Percentiles rank a stretch among this genome's conserved stretches.
These are phyloP conservation scores for Globisporangium radiosum DNA, from an alignment of 352 stramenopile genomes.

Conservation along the genomic window DNA sequence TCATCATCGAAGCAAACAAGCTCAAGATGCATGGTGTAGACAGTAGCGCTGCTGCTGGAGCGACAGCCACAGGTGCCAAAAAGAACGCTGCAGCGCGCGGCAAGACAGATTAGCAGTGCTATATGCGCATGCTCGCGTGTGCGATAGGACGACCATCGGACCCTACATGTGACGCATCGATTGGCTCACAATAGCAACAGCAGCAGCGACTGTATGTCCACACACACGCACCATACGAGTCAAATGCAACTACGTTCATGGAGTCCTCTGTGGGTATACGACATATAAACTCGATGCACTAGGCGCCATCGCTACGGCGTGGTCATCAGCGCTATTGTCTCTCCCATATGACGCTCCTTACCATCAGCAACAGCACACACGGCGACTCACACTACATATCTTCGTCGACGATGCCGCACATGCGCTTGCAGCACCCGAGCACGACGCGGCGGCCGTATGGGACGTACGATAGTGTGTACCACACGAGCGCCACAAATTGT, in stretches of 20 bases:
- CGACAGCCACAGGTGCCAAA: constrained; percentile 1
- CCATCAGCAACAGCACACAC: no score
- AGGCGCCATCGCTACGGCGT: no score
- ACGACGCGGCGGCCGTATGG: constrained; percentile 78
- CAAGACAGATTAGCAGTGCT: constrained; percentile 47
- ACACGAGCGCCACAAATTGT: constrained; percentile 76
- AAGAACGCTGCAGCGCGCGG: constrained; percentile 17
- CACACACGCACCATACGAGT: no score
- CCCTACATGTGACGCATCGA: no score
- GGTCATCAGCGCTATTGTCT: no score
- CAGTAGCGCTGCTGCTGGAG: not conserved
- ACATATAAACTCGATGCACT: no score
- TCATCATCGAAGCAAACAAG: constrained; percentile 69
- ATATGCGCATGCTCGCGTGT: not conserved
- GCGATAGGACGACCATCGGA: no score
- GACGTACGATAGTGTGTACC: constrained; percentile 87
- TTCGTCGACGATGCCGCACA: constrained; percentile 41
- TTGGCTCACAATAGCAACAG: no score
- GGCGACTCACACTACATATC: constrained; percentile 20
- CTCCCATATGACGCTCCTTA: no score
- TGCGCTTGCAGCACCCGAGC: constrained; percentile 58
- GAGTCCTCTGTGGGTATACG: no score
- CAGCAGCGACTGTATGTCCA: no score
- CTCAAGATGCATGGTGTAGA: constrained; percentile 37
- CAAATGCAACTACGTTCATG: no score